A percentile compares a stretch with the other conserved stretches of the same genome.
Conservation (phyloP, 805 yeast genomes). For the Ogataea glucozyma region DNA sequence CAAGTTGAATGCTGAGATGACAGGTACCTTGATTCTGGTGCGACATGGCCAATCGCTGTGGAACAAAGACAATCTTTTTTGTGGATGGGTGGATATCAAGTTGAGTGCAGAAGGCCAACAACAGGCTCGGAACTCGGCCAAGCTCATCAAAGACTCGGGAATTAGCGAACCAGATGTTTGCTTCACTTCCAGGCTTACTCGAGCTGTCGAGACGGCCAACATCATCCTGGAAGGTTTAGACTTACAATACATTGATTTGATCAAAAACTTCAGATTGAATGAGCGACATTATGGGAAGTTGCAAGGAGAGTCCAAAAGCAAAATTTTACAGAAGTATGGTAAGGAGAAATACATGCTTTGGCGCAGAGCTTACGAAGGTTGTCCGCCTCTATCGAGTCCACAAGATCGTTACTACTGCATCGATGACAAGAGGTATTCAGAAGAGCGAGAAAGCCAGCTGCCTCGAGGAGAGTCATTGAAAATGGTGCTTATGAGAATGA, state of each 20-base stretch:
- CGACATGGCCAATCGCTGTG: constrained; percentile 86
- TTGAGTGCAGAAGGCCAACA: constrained; percentile 64
- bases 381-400: constrained; percentile 52
- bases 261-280: constrained; percentile 76
- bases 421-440: constrained; percentile 43
- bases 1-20: constrained; percentile 15
- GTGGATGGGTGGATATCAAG: constrained; percentile 84
- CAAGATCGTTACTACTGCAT: constrained; percentile 40
- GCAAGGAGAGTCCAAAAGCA: constrained; percentile 76
- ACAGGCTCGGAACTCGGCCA: constrained; percentile 70
- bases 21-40: constrained; percentile 49
- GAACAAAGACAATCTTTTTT: constrained; percentile 73
- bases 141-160: constrained; percentile 50
- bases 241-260: constrained; percentile 47
- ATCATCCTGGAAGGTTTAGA: constrained; percentile 60
- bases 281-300: constrained; percentile 84
- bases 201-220: constrained; percentile 75
- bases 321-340: constrained; percentile 65
- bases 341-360: constrained; percentile 72
- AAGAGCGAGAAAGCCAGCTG: constrained; percentile 46
- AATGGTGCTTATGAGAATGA: constrained; percentile 68
- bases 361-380: constrained; percentile 78
- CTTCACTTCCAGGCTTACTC: constrained; percentile 68
- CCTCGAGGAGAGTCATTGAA: constrained; percentile 75
- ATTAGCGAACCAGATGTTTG: constrained; percentile 52